Evolutionary conservation across 805 yeast species (phyloP).

Genomic region (Yarrowia alimentaria): DNA sequence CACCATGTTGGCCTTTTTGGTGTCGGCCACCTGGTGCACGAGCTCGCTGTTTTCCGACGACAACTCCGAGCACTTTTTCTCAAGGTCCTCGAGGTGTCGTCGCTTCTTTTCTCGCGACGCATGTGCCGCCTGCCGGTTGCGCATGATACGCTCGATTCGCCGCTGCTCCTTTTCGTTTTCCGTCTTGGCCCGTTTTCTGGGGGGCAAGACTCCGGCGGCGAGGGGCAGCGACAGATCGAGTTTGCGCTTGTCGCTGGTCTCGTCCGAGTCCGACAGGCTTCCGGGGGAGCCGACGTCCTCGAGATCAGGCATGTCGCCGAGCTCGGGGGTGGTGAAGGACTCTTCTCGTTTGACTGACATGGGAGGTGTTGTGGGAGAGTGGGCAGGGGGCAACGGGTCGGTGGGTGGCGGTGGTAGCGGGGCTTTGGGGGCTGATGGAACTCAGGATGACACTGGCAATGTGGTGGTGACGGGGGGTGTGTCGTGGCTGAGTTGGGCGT

Average conservation of each 20-base stretch:
- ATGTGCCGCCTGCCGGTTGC: constrained; percentile 96
- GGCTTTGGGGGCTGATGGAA: too few relatives aligned
- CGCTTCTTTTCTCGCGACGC: constrained; percentile 96
- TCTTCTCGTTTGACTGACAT: constrained; percentile 21
- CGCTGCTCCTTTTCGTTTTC: constrained; percentile 97
- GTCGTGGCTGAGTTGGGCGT: background rate
- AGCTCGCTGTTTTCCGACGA: constrained; percentile 36
- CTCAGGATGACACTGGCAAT: too few relatives aligned
- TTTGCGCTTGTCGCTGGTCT: constrained; percentile 35
- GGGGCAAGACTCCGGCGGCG: constrained; percentile 63
- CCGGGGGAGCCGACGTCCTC: constrained; percentile 14
- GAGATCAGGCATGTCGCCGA: too few relatives aligned
- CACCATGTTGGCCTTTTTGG: constrained; percentile 30
- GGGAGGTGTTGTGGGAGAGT: background rate
- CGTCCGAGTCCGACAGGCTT: constrained; percentile 2
- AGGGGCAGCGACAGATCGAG: constrained; percentile 39
- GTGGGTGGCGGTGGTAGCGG: too few relatives aligned
- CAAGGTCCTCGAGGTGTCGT: constrained; percentile 82
- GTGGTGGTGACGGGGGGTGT: background rate
- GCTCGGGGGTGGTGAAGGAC: constrained; percentile 24
- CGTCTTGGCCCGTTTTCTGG: constrained; percentile 95
- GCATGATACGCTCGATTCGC: constrained; percentile 82
- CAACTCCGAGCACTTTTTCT: constrained; percentile 46
- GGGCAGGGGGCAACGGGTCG: constrained; percentile 1
- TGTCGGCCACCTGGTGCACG: constrained; percentile 29